Evolutionary conservation across 352 stramenopile species (phyloP).

Genomic region (Globisporangium paroecandrum): DNA sequence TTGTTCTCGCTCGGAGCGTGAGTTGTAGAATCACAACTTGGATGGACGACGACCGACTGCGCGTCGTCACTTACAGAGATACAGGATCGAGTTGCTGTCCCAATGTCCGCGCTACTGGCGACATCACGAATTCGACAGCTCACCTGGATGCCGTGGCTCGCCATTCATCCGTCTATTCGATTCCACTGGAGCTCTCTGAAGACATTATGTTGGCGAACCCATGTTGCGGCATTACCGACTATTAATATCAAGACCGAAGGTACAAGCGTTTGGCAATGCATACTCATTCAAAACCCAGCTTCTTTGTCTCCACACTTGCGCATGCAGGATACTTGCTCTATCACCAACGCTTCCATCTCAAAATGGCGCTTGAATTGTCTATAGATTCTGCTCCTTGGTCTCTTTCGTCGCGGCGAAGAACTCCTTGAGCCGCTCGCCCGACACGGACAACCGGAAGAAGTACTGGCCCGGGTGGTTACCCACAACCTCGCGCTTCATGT

Average conservation of each 20-base stretch:
- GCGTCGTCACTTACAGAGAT: slow-evolving; percentile 3
- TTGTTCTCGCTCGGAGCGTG: background rate
- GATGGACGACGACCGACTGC: slow-evolving; percentile 12
- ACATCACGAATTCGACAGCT: slow-evolving; percentile 53
- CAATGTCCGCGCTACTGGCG: background rate
- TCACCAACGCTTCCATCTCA: background rate
- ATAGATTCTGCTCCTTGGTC: slow-evolving; percentile 31
- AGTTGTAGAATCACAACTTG: background rate
- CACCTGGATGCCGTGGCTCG: slow-evolving; percentile 45
- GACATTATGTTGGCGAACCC: background rate
- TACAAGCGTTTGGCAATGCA: background rate
- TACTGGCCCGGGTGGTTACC: slow-evolving; percentile 36
- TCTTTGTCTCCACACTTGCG: too few relatives aligned
- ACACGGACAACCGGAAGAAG: slow-evolving; percentile 53
- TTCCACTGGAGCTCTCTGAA: background rate
- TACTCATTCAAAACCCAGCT: background rate
- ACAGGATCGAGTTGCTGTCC: background rate
- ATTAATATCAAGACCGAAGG: slow-evolving; percentile 2
- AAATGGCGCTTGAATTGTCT: background rate
- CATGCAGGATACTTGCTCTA: background rate
- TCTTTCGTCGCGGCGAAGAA: slow-evolving; percentile 56
- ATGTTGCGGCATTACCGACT: background rate
- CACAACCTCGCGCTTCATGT: slow-evolving; percentile 60
- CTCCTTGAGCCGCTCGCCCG: slow-evolving; percentile 39
- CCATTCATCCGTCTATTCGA: slow-evolving; percentile 16